phyloP scores from a whole-genome alignment of 2,329 filamentous ascomycete genomes.

The Stagonosporopsis vannaccii region DNA sequence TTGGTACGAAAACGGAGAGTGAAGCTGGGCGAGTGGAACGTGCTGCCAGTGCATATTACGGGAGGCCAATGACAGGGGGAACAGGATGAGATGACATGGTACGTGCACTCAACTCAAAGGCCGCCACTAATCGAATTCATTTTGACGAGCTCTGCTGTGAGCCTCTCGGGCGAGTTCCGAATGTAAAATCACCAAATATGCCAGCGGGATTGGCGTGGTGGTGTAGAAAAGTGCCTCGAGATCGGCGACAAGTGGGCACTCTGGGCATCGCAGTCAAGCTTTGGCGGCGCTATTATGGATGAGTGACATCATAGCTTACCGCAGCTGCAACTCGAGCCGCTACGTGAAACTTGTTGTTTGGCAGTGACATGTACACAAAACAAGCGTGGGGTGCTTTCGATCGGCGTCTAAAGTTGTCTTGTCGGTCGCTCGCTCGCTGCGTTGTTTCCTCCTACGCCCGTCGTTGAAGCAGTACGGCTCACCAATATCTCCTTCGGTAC shows the following conservation, averaged over 20 bases:
- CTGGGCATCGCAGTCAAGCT: constrained; percentile 11
- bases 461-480: background rate
- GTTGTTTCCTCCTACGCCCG: background rate
- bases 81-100: constrained; percentile 2
- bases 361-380: constrained; percentile 4
- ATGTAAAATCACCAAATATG: constrained; percentile 1
- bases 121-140: background rate
- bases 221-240: constrained; percentile 6
- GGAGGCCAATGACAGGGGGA: background rate
- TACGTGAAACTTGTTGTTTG: constrained; percentile 17
- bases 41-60: background rate
- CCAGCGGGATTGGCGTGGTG: constrained; percentile 2
- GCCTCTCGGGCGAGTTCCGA: constrained; percentile 1
- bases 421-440: background rate
- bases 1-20: background rate
- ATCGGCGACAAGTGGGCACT: constrained; percentile 7
- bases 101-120: background rate
- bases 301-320: constrained; percentile 14
- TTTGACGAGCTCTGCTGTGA: background rate
- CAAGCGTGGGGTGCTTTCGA: constrained; percentile 2
- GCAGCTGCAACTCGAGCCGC: constrained; percentile 12
- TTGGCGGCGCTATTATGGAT: background rate
- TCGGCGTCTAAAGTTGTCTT: background rate
- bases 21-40: background rate
- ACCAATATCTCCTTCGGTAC: background rate